Evolutionary conservation across 2,329 filamentous ascomycete species (phyloP), one percentile per base, ranked within the genome.

Genomic region (Arachnomyces sp.): DNA sequence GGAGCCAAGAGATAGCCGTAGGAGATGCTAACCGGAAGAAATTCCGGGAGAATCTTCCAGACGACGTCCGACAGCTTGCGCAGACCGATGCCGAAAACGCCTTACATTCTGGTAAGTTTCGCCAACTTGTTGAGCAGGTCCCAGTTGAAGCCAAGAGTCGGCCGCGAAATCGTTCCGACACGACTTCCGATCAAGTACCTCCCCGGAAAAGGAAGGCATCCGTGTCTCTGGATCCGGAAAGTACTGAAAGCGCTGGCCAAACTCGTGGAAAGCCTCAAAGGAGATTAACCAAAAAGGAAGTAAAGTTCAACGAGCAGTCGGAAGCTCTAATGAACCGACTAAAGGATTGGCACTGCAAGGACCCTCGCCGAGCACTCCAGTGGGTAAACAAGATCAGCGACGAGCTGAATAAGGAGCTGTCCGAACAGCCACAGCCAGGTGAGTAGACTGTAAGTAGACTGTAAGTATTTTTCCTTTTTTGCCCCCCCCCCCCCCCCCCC

Each of bases 191-290:
- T 5, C 21, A 33, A 31, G 32, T 15, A 30, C 15, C 11, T n/a
- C 18, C 28, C 28, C 25, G 28, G 39, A 41, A 41, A 36, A 36
- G 33, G 39, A 32, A 31, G 28, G 34, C 39, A 11, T 40, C 39
- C 15, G 12, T 11, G 11, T 36, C 39, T 35, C 14, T 8, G 11
- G 31, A 32, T 3, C 38, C 32, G 11, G 32, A 13, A 12, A 41
- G 16, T 36, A 25, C 39, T 8, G 28, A 17, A 31, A 41, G 17
- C 15, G 28, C 34, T 32, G 17, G 39, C 16, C 12, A 31, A 11
- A 15, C 21, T 41, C 34, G 39, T 33, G 34, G 39, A 15, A 28
- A 28, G 39, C n/a, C 34, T 16, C 33, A 33, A 21, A 41, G 18
- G 33, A 31, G n/a, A 36, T 31, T 25, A 12, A 21, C 32, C 28